Conservation (phyloP, 75 land plant genomes). For the Picea sitchensis region DNA sequence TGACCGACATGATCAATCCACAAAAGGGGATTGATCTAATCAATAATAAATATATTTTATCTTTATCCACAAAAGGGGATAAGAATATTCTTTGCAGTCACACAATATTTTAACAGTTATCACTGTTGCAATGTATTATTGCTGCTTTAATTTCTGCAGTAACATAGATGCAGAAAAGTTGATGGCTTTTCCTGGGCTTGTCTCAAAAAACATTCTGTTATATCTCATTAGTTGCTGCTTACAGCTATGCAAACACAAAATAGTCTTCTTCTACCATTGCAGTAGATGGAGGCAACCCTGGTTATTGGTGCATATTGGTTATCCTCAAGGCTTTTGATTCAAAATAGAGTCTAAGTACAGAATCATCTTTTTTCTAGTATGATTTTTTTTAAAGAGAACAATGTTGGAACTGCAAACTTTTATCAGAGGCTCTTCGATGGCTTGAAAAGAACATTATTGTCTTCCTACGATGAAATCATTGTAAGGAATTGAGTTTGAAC, state of each 20-base stretch:
- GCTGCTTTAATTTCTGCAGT: background rate
- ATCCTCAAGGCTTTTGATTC: background rate
- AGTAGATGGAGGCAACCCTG: background rate
- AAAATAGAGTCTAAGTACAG: background rate
- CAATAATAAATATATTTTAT: no score
- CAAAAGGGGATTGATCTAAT: no score
- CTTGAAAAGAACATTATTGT: no score
- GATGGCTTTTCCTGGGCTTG: background rate
- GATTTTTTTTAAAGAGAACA: background rate
- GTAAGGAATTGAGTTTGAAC: background rate
- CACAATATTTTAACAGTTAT: no score
- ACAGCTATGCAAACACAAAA: background rate
- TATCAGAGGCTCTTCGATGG: background rate
- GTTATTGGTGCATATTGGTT: background rate
- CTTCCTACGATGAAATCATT: background rate
- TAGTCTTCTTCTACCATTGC: background rate
- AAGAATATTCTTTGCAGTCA: no score
- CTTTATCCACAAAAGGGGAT: no score
- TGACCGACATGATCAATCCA: no score
- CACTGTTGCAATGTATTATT: background rate
- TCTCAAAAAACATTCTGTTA: background rate
- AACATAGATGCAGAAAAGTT: background rate
- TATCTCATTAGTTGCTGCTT: background rate
- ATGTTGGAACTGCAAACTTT: background rate
- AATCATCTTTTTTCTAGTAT: background rate